phyloP scores from a whole-genome alignment of 1,139 yeast genomes.

The Lodderomyces jiufengensis region DNA sequence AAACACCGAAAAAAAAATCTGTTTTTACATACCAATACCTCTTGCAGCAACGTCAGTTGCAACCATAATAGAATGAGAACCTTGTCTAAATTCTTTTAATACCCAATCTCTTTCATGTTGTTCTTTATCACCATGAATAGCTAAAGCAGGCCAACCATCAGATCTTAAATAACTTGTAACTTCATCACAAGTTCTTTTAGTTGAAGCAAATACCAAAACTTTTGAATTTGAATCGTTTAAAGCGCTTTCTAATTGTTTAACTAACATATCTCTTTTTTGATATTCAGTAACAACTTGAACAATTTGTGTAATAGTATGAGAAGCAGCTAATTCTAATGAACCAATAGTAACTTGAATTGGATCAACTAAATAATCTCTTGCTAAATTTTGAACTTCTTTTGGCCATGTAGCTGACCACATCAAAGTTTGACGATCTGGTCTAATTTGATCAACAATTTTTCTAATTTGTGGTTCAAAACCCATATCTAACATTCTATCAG shows the following conservation, averaged over 20 bases:
- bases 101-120: constrained; percentile 99
- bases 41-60: constrained; percentile 99
- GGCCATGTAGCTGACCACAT: constrained; percentile 99
- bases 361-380: constrained; percentile 85
- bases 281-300: constrained; percentile 89
- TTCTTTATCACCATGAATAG: constrained; percentile 98
- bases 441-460: constrained; percentile 89
- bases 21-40: constrained; percentile 91
- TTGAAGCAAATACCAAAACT: constrained; percentile 84
- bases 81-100: constrained; percentile 82
- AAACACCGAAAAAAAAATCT: constrained; percentile 1
- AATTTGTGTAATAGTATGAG: constrained; percentile 91
- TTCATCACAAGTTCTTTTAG: constrained; percentile 97
- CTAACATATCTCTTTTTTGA: constrained; percentile 88
- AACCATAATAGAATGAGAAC: constrained; percentile 95
- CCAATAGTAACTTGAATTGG: constrained; percentile 97
- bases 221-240: constrained; percentile 77
- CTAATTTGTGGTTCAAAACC: constrained; percentile 97
- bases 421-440: constrained; percentile 96
- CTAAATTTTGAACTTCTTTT: constrained; percentile 89
- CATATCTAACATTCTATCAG: constrained; percentile 96
- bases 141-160: constrained; percentile 99
- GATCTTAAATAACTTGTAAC: constrained; percentile 86
- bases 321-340: constrained; percentile 92
- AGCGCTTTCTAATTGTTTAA: constrained; percentile 80